Evolutionary conservation across 148 eudicot genomes (phyloP).

Genomic region (Fagopyrum esculentum): DNA sequence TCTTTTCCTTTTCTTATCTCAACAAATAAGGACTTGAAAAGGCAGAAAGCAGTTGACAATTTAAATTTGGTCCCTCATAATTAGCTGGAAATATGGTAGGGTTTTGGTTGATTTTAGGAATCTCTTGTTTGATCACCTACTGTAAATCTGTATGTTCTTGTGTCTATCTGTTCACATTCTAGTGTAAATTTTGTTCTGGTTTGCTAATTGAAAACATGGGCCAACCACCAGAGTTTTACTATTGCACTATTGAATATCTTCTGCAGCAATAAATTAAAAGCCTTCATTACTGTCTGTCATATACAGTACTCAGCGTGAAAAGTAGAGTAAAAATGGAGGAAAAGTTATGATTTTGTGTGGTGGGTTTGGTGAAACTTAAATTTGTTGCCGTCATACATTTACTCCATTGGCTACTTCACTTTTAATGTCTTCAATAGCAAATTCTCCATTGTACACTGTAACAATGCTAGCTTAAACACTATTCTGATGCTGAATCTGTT

Average conservation of each 20-base stretch:
- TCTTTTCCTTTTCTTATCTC: not conserved
- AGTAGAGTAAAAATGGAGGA: not conserved
- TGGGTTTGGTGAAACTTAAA: not conserved
- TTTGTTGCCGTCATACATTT: not conserved
- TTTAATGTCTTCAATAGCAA: not conserved
- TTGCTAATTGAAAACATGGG: not conserved
- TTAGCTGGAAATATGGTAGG: constrained; percentile 3
- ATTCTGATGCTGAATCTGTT: not conserved
- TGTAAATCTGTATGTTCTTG: not conserved
- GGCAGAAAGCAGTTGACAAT: not conserved
- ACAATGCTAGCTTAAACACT: not conserved
- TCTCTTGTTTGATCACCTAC: not conserved
- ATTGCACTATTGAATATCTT: not conserved
- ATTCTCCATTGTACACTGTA: too few relatives aligned
- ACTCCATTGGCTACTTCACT: not conserved
- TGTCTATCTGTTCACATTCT: too few relatives aligned
- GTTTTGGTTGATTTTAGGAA: not conserved
- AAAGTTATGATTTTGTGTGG: not conserved
- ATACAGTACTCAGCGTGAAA: not conserved
- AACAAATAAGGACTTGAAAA: not conserved
- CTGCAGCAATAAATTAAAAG: not conserved
- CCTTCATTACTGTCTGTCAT: not conserved
- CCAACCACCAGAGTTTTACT: not conserved
- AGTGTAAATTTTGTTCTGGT: not conserved
- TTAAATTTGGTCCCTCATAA: not conserved